Percentiles rank a stretch among this genome's conserved stretches.
These are phyloP conservation scores for Colletotrichum sojae DNA, from an alignment of 2,329 filamentous ascomycete species.

Conservation along the genomic window DNA sequence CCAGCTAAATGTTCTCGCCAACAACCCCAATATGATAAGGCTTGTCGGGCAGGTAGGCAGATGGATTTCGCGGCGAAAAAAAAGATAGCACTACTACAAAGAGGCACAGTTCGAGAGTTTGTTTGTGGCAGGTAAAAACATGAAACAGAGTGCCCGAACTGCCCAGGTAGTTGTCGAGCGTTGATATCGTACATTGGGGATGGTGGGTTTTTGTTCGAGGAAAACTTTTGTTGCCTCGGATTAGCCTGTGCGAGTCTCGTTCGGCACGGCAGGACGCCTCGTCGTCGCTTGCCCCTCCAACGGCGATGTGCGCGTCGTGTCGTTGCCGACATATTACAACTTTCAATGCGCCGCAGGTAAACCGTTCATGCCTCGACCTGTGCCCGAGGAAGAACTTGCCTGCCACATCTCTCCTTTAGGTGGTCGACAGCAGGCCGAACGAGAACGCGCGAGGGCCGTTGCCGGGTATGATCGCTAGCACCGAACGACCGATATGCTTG, in stretches of 20 bases:
- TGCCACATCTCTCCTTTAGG: not conserved
- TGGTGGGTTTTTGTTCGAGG: conserved; percentile 13
- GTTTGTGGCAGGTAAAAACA: conserved; percentile 6
- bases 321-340: conserved; percentile 9
- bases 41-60: not conserved
- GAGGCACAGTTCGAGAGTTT: conserved; percentile 2
- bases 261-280: not conserved
- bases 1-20: conserved; percentile 44
- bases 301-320: not conserved
- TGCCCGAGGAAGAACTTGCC: conserved; percentile 25
- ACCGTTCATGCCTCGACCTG: conserved; percentile 6
- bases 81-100: not conserved
- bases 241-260: conserved; percentile 37
- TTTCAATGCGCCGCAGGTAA: conserved; percentile 27
- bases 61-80: not conserved
- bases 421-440: conserved; percentile 17
- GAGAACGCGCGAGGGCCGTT: conserved; percentile 20
- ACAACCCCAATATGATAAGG: conserved; percentile 23
- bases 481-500: conserved; percentile 39
- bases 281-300: conserved; percentile 5
- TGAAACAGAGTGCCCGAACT: conserved; percentile 37
- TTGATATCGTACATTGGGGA: conserved; percentile 38
- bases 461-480: conserved; percentile 31
- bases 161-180: conserved; percentile 30
- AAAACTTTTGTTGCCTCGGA: conserved; percentile 22